Conservation (phyloP, 2,329 filamentous ascomycete species). For the Paracamarosporium sp. region DNA sequence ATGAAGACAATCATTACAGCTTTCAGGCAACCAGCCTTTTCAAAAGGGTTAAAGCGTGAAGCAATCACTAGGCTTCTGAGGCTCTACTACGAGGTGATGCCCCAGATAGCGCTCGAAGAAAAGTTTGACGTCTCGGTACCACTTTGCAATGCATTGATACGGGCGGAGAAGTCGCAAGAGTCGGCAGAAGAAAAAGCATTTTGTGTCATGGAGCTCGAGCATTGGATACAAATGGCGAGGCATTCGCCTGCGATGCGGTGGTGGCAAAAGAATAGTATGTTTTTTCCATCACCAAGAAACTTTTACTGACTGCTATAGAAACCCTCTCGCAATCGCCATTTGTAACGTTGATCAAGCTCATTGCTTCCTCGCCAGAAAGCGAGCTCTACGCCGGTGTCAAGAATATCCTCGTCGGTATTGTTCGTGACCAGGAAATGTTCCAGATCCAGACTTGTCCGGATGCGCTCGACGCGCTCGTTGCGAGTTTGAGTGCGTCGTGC, state of each 20-base stretch:
- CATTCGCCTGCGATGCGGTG: conserved; percentile 86
- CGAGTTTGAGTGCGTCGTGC: conserved; percentile 53
- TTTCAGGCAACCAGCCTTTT: conserved; percentile 72
- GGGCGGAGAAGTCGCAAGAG: conserved; percentile 56
- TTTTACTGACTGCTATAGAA: conserved; percentile 48
- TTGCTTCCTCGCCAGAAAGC: conserved; percentile 56
- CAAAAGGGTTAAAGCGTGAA: conserved; percentile 76
- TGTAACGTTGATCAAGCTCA: conserved; percentile 70
- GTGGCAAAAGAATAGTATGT: conserved; percentile 74
- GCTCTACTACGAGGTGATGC: conserved; percentile 84
- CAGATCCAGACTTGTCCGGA: conserved; percentile 52
- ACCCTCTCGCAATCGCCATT: conserved; percentile 72
- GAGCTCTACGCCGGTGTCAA: conserved; percentile 60
- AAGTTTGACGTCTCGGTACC: conserved; percentile 87
- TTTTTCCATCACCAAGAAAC: not conserved
- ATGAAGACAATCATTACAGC: conserved; percentile 80
- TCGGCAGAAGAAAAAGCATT: conserved; percentile 60
- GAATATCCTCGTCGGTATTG: conserved; percentile 65
- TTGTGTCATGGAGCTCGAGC: conserved; percentile 76
- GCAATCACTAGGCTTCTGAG: conserved; percentile 78
- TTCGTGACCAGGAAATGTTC: conserved; percentile 71
- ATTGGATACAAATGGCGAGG: conserved; percentile 79
- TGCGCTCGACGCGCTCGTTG: conserved; percentile 55
- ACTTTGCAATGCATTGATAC: conserved; percentile 71
- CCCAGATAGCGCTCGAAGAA: conserved; percentile 78